Percentiles rank a stretch among this genome's conserved stretches.
phyloP scores from a whole-genome alignment of 2,329 filamentous ascomycete species.

The Aspergillus aculeatinus region DNA sequence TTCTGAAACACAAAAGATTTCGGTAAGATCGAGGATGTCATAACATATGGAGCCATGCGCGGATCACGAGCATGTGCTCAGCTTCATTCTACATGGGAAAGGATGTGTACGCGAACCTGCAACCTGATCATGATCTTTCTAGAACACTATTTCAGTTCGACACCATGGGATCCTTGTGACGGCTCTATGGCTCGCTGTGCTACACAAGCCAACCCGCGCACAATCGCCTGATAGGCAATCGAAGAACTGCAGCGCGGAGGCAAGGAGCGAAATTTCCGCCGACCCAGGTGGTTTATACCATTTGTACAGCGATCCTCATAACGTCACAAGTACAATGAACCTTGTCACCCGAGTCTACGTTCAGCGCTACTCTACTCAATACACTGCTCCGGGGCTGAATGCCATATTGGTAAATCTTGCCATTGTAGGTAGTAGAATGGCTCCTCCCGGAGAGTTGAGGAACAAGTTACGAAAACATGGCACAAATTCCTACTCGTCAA shows the following conservation, averaged over 20 bases:
- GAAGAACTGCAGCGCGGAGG: neutral
- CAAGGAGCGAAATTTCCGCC: neutral
- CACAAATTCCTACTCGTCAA: neutral
- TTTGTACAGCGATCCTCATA: neutral
- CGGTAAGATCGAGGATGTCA: neutral
- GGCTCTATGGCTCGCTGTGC: neutral
- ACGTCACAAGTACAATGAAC: neutral
- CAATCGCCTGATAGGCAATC: neutral
- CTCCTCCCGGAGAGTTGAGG: neutral
- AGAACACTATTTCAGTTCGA: neutral
- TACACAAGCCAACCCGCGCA: neutral
- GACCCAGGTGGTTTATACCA: neutral
- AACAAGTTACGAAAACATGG: neutral
- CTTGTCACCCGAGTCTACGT: neutral
- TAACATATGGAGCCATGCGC: neutral
- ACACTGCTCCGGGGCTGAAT: neutral
- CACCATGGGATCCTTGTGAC: neutral
- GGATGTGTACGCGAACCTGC: neutral
- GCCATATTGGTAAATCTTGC: neutral
- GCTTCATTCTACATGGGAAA: neutral
- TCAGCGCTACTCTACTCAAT: neutral
- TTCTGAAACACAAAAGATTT: neutral
- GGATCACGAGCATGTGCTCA: neutral
- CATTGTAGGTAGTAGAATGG: too few species aligned
- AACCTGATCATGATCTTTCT: neutral